Conservation (phyloP, 2,329 filamentous ascomycete species). For the Helotiales sp. region DNA sequence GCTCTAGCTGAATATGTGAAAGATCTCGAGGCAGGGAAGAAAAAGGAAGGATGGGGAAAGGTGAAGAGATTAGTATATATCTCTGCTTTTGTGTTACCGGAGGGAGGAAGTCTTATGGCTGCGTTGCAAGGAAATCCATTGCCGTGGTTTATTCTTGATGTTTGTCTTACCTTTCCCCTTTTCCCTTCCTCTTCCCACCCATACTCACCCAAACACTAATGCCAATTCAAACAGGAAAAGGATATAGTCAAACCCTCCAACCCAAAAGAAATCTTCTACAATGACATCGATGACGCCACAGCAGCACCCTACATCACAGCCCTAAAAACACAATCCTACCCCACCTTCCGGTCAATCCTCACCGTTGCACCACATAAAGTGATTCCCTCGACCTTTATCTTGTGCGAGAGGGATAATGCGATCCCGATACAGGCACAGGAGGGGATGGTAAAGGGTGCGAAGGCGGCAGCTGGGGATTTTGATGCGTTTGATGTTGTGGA, state of each 20-base stretch:
- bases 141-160: constrained; percentile 22
- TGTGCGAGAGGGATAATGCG: constrained; percentile 41
- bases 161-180: neutral
- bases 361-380: constrained; percentile 40
- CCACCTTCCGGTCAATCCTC: constrained; percentile 26
- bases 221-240: neutral
- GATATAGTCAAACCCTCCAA: constrained; percentile 19
- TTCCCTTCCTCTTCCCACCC: neutral
- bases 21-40: constrained; percentile 31
- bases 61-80: constrained; percentile 24
- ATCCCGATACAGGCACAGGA: constrained; percentile 38
- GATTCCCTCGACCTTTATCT: constrained; percentile 41
- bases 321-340: constrained; percentile 34
- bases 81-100: constrained; percentile 19
- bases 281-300: constrained; percentile 33
- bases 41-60: constrained; percentile 38
- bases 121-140: constrained; percentile 9
- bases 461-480: constrained; percentile 7
- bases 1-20: constrained; percentile 35
- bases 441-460: constrained; percentile 34
- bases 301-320: constrained; percentile 22
- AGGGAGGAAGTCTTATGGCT: constrained; percentile 19
- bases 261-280: constrained; percentile 36
- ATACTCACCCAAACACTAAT: neutral
- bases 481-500: constrained; percentile 26